Conservation (phyloP, 2,329 filamentous ascomycete species). For the Penicillium polonicum region DNA sequence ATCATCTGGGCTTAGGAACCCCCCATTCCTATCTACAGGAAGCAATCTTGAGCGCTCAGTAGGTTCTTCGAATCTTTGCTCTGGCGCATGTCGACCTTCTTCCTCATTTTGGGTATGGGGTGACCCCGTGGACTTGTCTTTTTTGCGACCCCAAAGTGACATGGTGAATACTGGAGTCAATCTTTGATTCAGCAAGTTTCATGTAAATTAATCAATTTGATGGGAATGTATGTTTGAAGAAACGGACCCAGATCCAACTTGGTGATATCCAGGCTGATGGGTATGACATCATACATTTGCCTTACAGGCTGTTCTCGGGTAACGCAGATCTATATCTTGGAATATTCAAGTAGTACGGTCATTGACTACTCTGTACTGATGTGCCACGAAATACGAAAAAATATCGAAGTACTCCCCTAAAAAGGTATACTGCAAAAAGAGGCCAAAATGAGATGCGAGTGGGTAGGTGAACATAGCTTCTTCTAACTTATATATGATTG, state of each 20-base stretch:
- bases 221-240: background rate
- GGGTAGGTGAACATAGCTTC: background rate
- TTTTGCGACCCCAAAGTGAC: conserved; percentile 16
- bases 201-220: background rate
- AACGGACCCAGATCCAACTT: background rate
- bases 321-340: background rate
- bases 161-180: conserved; percentile 6
- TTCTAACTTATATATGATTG: background rate
- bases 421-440: background rate
- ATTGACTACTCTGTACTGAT: background rate
- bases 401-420: background rate
- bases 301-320: background rate
- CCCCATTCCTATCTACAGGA: conserved; percentile 9
- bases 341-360: background rate
- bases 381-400: background rate
- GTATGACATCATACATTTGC: conserved; percentile 11
- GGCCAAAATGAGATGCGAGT: background rate
- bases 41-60: conserved; percentile 27
- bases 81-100: conserved; percentile 3
- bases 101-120: background rate
- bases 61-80: conserved; percentile 25
- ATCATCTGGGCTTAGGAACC: conserved; percentile 24
- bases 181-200: background rate
- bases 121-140: conserved; percentile 1
- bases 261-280: background rate